Percentiles rank a stretch among this genome's conserved stretches.
phyloP scores from a whole-genome alignment of 306 rosid genomes.

The Prunus mira region DNA sequence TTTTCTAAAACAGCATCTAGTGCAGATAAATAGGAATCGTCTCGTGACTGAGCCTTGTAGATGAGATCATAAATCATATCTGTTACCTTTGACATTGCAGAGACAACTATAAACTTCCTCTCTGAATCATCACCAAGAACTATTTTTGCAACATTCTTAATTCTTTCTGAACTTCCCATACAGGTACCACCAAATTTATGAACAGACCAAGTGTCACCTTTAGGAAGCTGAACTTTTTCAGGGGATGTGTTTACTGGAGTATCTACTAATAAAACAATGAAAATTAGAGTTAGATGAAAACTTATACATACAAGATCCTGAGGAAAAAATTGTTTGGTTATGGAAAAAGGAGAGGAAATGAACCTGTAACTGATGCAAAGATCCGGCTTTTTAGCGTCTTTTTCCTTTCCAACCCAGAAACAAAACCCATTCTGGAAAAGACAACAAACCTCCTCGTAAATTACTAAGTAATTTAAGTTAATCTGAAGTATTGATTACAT shows the following conservation, averaged over 20 bases:
- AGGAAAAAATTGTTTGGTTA: too few species aligned
- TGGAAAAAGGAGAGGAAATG: background rate
- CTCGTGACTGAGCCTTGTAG: slow-evolving; percentile 83
- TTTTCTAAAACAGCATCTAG: slow-evolving; percentile 77
- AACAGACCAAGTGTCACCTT: slow-evolving; percentile 84
- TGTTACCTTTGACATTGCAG: slow-evolving; percentile 97
- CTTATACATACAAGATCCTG: background rate
- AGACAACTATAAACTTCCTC: slow-evolving; percentile 81
- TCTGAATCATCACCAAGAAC: slow-evolving; percentile 71
- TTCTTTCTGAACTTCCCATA: slow-evolving; percentile 80
- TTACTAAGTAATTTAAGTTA: background rate
- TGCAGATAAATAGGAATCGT: slow-evolving; percentile 70
- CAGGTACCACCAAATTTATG: slow-evolving; percentile 99
- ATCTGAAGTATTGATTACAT: background rate
- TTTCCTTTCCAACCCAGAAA: slow-evolving; percentile 19
- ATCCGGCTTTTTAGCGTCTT: slow-evolving; percentile 3
- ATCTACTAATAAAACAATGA: slow-evolving; percentile 28
- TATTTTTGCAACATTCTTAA: slow-evolving; percentile 73
- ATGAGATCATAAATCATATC: slow-evolving; percentile 97
- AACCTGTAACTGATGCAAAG: slow-evolving; percentile 33
- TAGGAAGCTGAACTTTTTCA: slow-evolving; percentile 56
- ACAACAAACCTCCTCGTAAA: background rate
- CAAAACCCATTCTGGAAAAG: slow-evolving; percentile 20
- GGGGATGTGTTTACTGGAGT: slow-evolving; percentile 37
- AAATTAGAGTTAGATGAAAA: background rate